A percentile compares a stretch with the other conserved stretches of the same genome.
Conservation (phyloP, 306 rosid genomes). For the Sechiopsis laciniata region DNA sequence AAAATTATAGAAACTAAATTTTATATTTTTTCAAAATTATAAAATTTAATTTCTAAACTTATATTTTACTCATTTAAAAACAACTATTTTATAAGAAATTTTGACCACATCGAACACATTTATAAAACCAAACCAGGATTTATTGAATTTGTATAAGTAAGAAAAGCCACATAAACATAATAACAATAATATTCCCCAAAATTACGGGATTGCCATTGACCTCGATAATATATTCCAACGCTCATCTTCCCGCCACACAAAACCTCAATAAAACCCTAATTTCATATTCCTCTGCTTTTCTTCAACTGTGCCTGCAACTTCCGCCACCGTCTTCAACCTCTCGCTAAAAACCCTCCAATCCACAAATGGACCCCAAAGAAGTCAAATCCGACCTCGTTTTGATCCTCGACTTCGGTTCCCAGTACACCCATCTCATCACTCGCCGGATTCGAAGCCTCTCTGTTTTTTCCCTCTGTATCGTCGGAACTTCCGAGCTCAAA, state of each 20-base stretch:
- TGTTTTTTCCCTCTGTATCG: slow-evolving; percentile 78
- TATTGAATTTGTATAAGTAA: too few relatives aligned
- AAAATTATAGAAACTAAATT: too few relatives aligned
- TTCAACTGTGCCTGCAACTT: background rate
- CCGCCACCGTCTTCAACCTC: slow-evolving; percentile 14
- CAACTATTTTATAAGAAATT: background rate
- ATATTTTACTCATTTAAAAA: too few relatives aligned
- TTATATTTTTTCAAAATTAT: too few relatives aligned
- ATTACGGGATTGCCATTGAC: background rate
- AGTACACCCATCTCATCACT: slow-evolving; percentile 92
- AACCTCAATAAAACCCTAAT: slow-evolving; percentile 15
- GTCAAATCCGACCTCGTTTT: slow-evolving; percentile 65
- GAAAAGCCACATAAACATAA: too few relatives aligned
- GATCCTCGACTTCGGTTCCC: slow-evolving; percentile 86
- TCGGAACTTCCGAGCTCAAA: slow-evolving; percentile 65
- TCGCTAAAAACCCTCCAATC: background rate
- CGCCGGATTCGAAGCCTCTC: slow-evolving; percentile 83
- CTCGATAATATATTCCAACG: background rate
- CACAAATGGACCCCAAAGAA: slow-evolving; percentile 50
- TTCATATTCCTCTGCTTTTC: background rate
- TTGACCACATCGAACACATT: background rate
- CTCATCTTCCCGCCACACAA: slow-evolving; percentile 29
- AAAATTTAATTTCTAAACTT: too few relatives aligned
- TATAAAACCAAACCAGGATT: background rate
- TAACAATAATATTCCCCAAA: background rate